Evolutionary conservation across 1,284 basidiomycete genomes (phyloP), one percentile per base, ranked within the genome.

Genomic region (Vanrija sp.): DNA sequence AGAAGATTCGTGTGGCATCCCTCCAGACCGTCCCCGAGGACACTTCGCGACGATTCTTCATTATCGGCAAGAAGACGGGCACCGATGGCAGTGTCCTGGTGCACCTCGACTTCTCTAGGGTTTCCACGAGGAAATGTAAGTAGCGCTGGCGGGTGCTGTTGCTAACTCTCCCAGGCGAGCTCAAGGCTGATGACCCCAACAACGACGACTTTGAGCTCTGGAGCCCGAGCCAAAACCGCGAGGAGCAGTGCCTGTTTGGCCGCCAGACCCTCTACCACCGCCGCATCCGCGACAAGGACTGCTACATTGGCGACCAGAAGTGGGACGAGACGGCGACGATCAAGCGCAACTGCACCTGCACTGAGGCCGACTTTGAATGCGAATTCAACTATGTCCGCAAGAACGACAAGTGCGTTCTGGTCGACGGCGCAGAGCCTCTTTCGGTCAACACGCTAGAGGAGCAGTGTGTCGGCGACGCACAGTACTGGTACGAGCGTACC

Each of bases 151-250:
- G 16, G 16, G 47, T 54, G 16, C 47, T 41, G 47, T 43, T 49
- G 53, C 41, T 36, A 47, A 37, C 19, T 43, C 15, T 24, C 8
- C 9, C 59, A 93, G 90, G 90, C 73, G 75, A 80, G 1, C 76
- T 92, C 45, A 82, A 83, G 61, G 53, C 82, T 4, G 81, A 88
- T 1, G 78, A 95, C 66, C 85, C 90, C 4, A 81, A 81, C 27
- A 77, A 85, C 45, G 92, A 96, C 66, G 93, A 97, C 74, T 97
- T 96, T 69, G 93, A 96, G 72, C 75, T 94, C 4, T 97, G 94
- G 93, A 90, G 87, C 71, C 93, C 93, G 0, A 88, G 87, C 54
- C 86, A 93, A 68, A 84, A 85, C 49, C 83, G 93, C 3, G 75
- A 79, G 22, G 87, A 91, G 71, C 76, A 79, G 52, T 90, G 88